These are phyloP conservation scores for Porodaedalea pini DNA, from an alignment of 1,284 basidiomycete genomes.

Conservation along the genomic window DNA sequence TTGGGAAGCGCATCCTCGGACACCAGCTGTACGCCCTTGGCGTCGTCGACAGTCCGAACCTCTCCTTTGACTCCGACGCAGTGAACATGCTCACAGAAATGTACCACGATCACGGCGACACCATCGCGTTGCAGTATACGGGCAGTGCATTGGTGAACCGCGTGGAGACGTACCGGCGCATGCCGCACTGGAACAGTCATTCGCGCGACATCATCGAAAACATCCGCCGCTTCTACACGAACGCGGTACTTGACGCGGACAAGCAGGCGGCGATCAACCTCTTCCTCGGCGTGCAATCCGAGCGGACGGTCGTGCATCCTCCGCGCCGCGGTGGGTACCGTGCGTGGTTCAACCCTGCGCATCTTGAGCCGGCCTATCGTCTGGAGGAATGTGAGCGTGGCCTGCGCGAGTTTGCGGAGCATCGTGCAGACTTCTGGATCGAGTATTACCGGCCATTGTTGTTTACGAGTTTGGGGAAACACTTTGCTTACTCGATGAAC, in stretches of 20 bases:
- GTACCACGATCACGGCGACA: slow-evolving; percentile 97
- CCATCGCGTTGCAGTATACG: slow-evolving; percentile 96
- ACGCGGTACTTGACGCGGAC: slow-evolving; percentile 92
- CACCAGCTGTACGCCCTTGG: slow-evolving; percentile 97
- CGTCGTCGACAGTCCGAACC: slow-evolving; percentile 76
- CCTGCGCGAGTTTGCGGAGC: slow-evolving; percentile 54
- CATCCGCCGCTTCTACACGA: slow-evolving; percentile 93
- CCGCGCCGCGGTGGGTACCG: slow-evolving; percentile 65
- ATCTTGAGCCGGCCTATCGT: slow-evolving; percentile 63
- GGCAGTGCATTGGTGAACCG: slow-evolving; percentile 96
- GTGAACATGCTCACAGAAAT: slow-evolving; percentile 98
- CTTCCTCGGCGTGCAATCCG: slow-evolving; percentile 81
- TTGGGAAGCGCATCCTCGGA: slow-evolving; percentile 92
- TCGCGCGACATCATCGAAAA: slow-evolving; percentile 98
- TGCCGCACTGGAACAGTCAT: slow-evolving; percentile 97
- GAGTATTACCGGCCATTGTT: slow-evolving; percentile 89
- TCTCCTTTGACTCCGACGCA: slow-evolving; percentile 93
- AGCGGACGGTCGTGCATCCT: slow-evolving; percentile 45
- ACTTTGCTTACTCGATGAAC: slow-evolving; percentile 86
- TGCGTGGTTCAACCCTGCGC: slow-evolving; percentile 75
- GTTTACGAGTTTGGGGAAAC: slow-evolving; percentile 78
- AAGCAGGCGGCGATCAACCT: slow-evolving; percentile 98
- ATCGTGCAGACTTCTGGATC: slow-evolving; percentile 74
- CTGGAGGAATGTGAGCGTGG: slow-evolving; percentile 53
- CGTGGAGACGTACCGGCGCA: slow-evolving; percentile 93